These are phyloP conservation scores for Suillus ampliporus DNA, from an alignment of 768 basidiomycete genomes.

Conservation along the genomic window DNA sequence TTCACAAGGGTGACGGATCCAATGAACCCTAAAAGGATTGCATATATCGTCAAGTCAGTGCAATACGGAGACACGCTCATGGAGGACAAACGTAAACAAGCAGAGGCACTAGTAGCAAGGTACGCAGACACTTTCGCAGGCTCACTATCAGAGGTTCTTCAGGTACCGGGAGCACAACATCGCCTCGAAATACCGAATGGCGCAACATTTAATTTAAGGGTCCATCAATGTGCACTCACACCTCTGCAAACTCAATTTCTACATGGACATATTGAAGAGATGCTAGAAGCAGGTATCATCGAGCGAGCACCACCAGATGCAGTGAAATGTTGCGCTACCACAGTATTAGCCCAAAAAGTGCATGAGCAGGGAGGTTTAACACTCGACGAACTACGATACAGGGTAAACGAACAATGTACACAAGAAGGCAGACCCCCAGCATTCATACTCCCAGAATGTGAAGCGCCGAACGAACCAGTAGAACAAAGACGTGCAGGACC, in stretches of 20 bases:
- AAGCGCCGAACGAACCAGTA: too few species aligned
- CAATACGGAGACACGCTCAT: slow-evolving; percentile 39
- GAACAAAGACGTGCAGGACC: not conserved
- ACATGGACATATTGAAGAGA: slow-evolving; percentile 6
- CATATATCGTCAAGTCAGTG: slow-evolving; percentile 25
- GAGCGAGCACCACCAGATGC: not conserved
- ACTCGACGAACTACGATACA: slow-evolving; percentile 39
- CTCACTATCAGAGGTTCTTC: slow-evolving; percentile 42
- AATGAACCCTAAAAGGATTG: slow-evolving; percentile 20
- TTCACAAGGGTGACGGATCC: not conserved
- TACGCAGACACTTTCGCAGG: slow-evolving; percentile 49
- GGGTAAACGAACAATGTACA: slow-evolving; percentile 27
- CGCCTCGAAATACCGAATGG: slow-evolving; percentile 1
- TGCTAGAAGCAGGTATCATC: slow-evolving; percentile 5
- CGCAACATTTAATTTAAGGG: not conserved
- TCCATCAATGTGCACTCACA: slow-evolving; percentile 6
- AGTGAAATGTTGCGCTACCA: slow-evolving; percentile 21
- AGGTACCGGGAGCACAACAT: slow-evolving; percentile 20
- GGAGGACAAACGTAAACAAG: too few species aligned
- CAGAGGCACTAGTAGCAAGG: slow-evolving; percentile 31
- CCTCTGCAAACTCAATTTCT: slow-evolving; percentile 9
- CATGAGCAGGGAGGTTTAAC: slow-evolving; percentile 36
- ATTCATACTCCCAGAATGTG: not conserved
- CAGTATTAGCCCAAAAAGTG: slow-evolving; percentile 44
- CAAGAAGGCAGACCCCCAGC: not conserved